These are phyloP conservation scores for Thozetella sp. DNA, from an alignment of 495 filamentous ascomycete species.

Conservation along the genomic window DNA sequence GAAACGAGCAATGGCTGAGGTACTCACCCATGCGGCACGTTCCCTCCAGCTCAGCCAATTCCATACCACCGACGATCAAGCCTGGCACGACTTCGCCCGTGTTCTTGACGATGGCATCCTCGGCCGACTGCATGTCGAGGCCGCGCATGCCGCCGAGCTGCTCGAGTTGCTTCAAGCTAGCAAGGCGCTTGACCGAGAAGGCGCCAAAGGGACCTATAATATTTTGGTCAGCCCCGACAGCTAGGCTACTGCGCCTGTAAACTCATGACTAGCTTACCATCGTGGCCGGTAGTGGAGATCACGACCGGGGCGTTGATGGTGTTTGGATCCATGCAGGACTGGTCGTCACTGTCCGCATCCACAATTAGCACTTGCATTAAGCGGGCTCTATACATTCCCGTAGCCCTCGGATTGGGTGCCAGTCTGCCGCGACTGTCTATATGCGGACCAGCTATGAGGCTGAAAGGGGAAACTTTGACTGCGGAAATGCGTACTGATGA, in stretches of 20 bases:
- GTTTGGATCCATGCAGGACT: slow-evolving; percentile 94
- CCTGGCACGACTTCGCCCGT: slow-evolving; percentile 86
- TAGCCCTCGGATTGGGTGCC: too few relatives aligned
- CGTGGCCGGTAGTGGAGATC: slow-evolving; percentile 87
- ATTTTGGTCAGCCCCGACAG: not conserved
- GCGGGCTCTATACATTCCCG: too few relatives aligned
- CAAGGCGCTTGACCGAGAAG: slow-evolving; percentile 83
- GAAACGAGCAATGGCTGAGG: not conserved
- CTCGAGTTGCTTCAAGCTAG: slow-evolving; percentile 78
- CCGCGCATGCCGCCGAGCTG: slow-evolving; percentile 90
- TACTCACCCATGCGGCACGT: slow-evolving; percentile 77
- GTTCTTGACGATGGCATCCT: slow-evolving; percentile 88
- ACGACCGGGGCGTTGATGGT: slow-evolving; percentile 89
- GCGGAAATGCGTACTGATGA: slow-evolving; percentile 58
- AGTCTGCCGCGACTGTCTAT: too few relatives aligned
- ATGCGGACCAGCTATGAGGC: too few relatives aligned
- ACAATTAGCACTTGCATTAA: not conserved
- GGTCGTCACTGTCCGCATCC: slow-evolving; percentile 54
- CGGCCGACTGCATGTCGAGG: slow-evolving; percentile 85
- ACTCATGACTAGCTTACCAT: slow-evolving; percentile 47
- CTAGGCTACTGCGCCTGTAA: too few relatives aligned
- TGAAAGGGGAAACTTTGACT: too few relatives aligned
- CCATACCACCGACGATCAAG: slow-evolving; percentile 91
- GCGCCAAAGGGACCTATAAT: slow-evolving; percentile 73
- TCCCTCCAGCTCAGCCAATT: slow-evolving; percentile 86